Base-by-base conservation (phyloP, 139 green algal species). In the Spirogloea muscicola region DNA sequence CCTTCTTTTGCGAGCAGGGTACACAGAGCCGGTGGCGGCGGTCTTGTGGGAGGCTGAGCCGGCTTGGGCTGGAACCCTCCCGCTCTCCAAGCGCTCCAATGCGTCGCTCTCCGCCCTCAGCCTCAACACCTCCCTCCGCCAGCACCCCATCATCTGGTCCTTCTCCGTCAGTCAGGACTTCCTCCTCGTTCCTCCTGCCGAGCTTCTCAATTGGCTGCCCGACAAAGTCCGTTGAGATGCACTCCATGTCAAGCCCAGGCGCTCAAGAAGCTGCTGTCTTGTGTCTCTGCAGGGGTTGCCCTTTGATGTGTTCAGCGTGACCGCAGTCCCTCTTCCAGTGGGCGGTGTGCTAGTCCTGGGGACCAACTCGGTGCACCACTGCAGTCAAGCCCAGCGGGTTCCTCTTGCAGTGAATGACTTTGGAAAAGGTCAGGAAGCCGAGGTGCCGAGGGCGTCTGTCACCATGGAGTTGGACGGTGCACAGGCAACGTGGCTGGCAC, bases 281-380 rank as follows among this genome's bases (percentile, higher is more conserved):
- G n/a, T n/a, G n/a, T n/a, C n/a, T 33, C 6, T 75, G 3, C 27
- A 80, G 5, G 39, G 69, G 0, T 77, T 97, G 42, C 93, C 93
- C 1, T 87, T 77, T 42, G 89, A 96, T 62, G 74, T 82, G 25
- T 89, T 84, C 48, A 38, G 57, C n/a, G 49, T 97, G 27, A 43
- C 86, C 25, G 68, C 93, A 41, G 86, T 90, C 42, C 90, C 89
- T 0, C 51, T 39, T 7, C 80, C 80, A 9, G 46, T 82, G 31
- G 87, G 91, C 27, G 93, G 91, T 1, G 90, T 84, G 5, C 75
- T 97, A 49, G 89, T 96, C 39, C 70, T 97, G 6, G 88, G 81
- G 44, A 70, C 82, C 7, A 87, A 90, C 65, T 76, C 91, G 16
- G 40, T 97, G n/a, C 60, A 94, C 43, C 91, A 91, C 75, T 84